Base-by-base conservation (phyloP, 2,329 filamentous ascomycete genomes). In the Dothideomycetes sp. region DNA sequence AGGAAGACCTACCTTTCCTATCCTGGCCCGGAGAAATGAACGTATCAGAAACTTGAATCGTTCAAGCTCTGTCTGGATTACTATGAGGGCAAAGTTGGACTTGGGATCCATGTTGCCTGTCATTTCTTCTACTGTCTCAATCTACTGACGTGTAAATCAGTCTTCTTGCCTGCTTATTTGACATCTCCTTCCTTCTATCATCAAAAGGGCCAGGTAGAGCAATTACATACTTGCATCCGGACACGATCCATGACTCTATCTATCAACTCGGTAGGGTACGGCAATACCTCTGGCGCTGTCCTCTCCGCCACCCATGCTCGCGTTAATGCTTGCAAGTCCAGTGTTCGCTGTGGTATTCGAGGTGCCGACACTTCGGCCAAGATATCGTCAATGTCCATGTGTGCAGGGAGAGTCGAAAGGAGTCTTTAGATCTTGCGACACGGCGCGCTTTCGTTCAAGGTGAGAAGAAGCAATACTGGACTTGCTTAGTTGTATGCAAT, bases 51-150 rank as follows among this genome's bases (percentile, higher is more conserved):
- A 98, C 64, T 94, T 94, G 63, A 84, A 93, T 34, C 91, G 73
- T 59, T 95, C 88, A 40, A 98, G 75, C 64, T 98, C 91, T 5
- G 93, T 96, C 67, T 98, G 91, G 40, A 95, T 79, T 46, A 98
- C 82, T 36, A 95, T 94, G 54, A 96, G 79, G 45, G 79, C 78
- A 59, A 98, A 94, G 59, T 94, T 96, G 47, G 84, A 81, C 60
- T 84, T 87, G 34, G 88, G 83, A 54, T 94, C 87, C 77, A 88
- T 82, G 55, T 84, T 79, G 46, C 82, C 83, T 10, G 83, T 89
- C 71, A 88, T 59, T 45, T 67, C 59, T 52, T 72, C 69, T 18
- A 72, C 64, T 11, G 61, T 51, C 48, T 66, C 62, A 49, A 68
- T 66, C 63, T 72, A 61, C 34, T 31, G 32, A 3, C 3, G 3